Evolutionary conservation across 176 grass and related monocot genomes (phyloP), one percentile per base, ranked within the genome.

Genomic region (Carex parvula): DNA sequence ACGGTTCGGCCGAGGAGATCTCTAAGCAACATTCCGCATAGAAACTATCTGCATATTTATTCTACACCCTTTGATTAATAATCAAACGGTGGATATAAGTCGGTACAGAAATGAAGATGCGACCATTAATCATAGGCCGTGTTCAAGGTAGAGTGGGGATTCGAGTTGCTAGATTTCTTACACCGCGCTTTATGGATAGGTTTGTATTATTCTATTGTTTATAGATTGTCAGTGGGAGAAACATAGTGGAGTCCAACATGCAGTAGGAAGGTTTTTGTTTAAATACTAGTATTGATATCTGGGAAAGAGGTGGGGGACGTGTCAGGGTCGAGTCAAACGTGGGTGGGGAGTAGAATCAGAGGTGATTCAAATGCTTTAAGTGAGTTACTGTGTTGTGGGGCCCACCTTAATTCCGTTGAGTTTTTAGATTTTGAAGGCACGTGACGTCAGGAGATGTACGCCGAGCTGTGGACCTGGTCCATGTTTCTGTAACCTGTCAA

Each of bases 291-390:
- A 29, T 77, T 9, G 73, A 55, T 29, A 48, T 56, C 9, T 17
- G 73, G 24, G 73, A 77, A 77, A 56, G 73, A 73, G 73, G 22
- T 50, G 73, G 50, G 72, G 24, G 24, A 35, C 50, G 50, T 77
- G 48, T 55, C 73, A 56, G 73, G 24, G 17, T 56, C 22, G 10
- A 55, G 73, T 77, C 73, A 77, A 77, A 77, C 3, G 48, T 55
- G 73, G 73, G 48, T 77, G 73, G 50, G 50, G 72, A 77, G 73
- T 26, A 56, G 73, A 14, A 48, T 56, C 73, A 33, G 21, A 77
- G 7, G 11, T 50, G 48, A 77, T 77, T 77, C 73, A 77, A 77
- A 77, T 55, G 73, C 12, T 32, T 74, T 75, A 54, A 54, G 21
- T 30, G 21, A 16, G 16, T 37, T 16, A 77, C 72, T 77, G 72